phyloP scores from a whole-genome alignment of 169 alveolate species.

The Plasmodium inui region DNA sequence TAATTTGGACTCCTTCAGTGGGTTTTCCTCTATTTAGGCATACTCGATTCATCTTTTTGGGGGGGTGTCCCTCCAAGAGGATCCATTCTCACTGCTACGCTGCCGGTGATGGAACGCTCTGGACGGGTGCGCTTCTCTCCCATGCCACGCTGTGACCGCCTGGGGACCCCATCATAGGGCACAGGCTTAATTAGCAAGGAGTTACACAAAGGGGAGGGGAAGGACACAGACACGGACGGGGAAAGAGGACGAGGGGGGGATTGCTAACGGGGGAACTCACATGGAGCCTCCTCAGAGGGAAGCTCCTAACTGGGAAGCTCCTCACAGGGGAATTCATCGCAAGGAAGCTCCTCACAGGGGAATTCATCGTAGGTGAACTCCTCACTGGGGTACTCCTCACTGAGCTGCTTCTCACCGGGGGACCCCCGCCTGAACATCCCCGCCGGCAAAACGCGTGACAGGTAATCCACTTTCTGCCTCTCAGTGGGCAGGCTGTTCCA shows the following conservation, averaged over 20 bases:
- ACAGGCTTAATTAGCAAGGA: neutral
- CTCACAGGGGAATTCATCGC: neutral
- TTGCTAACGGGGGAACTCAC: neutral
- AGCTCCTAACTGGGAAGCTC: neutral
- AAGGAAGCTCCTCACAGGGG: too few relatives aligned
- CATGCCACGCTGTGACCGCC: neutral
- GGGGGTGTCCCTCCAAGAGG: neutral
- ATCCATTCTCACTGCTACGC: neutral
- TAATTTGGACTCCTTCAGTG: neutral
- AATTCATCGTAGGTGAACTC: neutral
- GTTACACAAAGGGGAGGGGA: neutral
- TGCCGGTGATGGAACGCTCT: neutral
- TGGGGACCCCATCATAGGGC: neutral
- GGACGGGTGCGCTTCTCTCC: neutral
- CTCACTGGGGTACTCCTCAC: neutral
- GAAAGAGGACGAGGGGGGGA: neutral
- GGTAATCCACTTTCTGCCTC: slow-evolving; percentile 76
- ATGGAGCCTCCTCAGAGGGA: too few relatives aligned
- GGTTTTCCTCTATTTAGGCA: neutral
- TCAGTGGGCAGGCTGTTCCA: slow-evolving; percentile 82
- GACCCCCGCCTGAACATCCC: neutral
- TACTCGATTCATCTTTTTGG: neutral
- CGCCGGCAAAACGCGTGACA: slow-evolving; percentile 48
- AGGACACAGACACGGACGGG: neutral
- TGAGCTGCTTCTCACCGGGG: neutral